phyloP scores from a whole-genome alignment of 2,329 filamentous ascomycete genomes.

The Stemphylium lycopersici region DNA sequence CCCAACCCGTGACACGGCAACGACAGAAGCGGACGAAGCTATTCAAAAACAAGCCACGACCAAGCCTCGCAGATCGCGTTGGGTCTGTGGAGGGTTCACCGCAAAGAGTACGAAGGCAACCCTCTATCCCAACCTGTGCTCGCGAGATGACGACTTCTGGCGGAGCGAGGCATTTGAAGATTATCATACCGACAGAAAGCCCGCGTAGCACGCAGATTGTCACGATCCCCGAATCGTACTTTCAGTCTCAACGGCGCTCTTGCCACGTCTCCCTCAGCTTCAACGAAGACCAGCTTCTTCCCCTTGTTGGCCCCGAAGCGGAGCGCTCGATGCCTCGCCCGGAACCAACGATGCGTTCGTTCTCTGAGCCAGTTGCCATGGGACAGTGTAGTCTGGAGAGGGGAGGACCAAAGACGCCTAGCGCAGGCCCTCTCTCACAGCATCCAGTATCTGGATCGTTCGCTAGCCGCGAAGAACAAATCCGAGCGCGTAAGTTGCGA shows the following conservation, averaged over 20 bases:
- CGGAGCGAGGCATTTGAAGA: conserved; percentile 40
- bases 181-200: conserved; percentile 31
- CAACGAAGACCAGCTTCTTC: conserved; percentile 39
- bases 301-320: conserved; percentile 25
- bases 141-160: conserved; percentile 36
- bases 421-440: conserved; percentile 25
- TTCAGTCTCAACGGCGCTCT: conserved; percentile 14
- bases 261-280: conserved; percentile 27
- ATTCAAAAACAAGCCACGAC: conserved; percentile 33
- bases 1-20: conserved; percentile 11
- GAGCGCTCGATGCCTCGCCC: conserved; percentile 25
- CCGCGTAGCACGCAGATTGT: conserved; percentile 13
- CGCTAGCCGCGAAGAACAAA: conserved; percentile 21
- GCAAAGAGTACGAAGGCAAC: conserved; percentile 20
- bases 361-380: conserved; percentile 18
- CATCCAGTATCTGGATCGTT: conserved; percentile 33
- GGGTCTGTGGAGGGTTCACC: conserved; percentile 31
- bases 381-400: conserved; percentile 24
- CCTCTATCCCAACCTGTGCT: conserved; percentile 31
- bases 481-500: conserved; percentile 17
- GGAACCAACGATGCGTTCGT: conserved; percentile 16
- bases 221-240: conserved; percentile 9
- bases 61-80: conserved; percentile 29
- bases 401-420: conserved; percentile 19
- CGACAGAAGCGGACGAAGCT: conserved; percentile 31